phyloP scores from a whole-genome alignment of 257 asterid species.

The Solanum phureja region DNA sequence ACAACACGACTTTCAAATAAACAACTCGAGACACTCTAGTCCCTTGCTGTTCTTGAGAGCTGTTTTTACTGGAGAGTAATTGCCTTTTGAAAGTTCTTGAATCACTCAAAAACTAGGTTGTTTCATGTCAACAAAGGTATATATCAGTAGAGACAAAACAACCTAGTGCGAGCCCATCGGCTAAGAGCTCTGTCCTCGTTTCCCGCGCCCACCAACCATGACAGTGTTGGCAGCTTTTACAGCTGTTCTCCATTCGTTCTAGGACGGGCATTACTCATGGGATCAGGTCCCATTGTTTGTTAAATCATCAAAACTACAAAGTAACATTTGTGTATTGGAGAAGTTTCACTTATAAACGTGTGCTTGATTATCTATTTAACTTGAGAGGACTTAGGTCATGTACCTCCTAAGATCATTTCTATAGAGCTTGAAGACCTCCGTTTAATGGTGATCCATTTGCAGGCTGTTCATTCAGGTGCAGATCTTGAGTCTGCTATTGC shows the following conservation, averaged over 20 bases:
- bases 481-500: constrained; percentile 94
- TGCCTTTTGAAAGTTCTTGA: background rate
- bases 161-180: background rate
- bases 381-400: background rate
- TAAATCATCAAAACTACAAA: background rate
- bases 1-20: background rate
- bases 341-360: background rate
- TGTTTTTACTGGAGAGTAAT: background rate
- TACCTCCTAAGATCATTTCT: background rate
- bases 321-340: background rate
- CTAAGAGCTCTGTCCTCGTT: background rate
- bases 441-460: constrained; percentile 1
- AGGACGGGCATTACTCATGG: background rate
- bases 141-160: background rate
- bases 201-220: background rate
- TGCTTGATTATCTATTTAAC: background rate
- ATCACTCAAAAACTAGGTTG: background rate
- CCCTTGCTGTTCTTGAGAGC: background rate
- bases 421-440: background rate
- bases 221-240: background rate
- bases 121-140: background rate
- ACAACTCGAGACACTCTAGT: background rate
- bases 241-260: background rate
- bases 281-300: background rate
- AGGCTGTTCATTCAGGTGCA: constrained; percentile 99